Evolutionary conservation across 2,329 filamentous ascomycete species (phyloP), one percentile per base, ranked within the genome.

Genomic region (Thyridium curvatum): DNA sequence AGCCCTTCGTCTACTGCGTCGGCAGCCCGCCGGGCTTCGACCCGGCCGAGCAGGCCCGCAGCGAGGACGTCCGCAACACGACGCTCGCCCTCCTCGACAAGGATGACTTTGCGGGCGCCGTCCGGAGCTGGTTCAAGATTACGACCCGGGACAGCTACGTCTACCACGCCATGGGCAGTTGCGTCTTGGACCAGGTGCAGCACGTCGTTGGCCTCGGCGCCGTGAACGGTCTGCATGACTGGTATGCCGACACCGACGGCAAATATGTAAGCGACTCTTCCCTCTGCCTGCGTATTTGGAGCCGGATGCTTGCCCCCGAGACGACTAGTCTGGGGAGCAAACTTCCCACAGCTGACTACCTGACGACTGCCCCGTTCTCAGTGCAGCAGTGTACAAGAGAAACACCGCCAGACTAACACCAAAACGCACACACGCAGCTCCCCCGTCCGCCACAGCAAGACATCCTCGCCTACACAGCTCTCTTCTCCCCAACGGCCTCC

Each of bases 401-500:
- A 15, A 39, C 18, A 35, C 9, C 18, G 18, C 14, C 18, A 16
- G 34, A n/a, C 12, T 15, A 17, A 15, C 32, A 12, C 32, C 13
- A 12, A 34, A 18, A 8, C 13, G 21, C 21, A 38, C 34, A 15
- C 32, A 15, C 35, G 34, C 47, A 66, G 56, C 61, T 60, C 52
- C 58, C 62, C 2, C 62, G 72, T 7, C 79, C 79, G 7, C 64
- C 73, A 2, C 60, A 59, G 33, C 48, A 69, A 39, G 84, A 88
- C 50, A 72, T 83, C 41, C 68, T 72, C 32, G 75, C 82, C 14
- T 88, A 89, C 64, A 72, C 77, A 30, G 65, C 73, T 35, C 69
- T 89, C 52, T 88, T 87, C 65, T 66, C 65, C 26, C 71, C 82
- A 2, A 62, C 69, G 2, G 79, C 39, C 26, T 35, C 78, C 4